Evolutionary conservation across 768 basidiomycete species (phyloP), one percentile per base, ranked within the genome.

Genomic region (Leucocoprinus sp.): DNA sequence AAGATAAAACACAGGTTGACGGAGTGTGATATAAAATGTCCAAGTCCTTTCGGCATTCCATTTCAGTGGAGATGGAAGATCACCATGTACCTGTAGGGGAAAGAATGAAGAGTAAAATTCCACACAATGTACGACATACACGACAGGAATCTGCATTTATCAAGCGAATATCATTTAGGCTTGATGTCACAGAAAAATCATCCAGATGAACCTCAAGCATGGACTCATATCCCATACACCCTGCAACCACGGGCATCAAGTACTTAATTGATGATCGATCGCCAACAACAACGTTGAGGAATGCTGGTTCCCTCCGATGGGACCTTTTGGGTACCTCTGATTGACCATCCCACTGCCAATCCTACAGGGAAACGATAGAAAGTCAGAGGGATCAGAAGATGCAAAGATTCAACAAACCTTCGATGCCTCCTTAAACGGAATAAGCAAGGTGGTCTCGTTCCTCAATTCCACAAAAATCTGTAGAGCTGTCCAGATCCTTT

Each of bases 341-440:
- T 24, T 67, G 55, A 24, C 79, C 81, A 59, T 97, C 95, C 83
- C 85, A 97, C 59, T 83, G 79, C 95, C 95, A 98, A 61, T 97
- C 86, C 84, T 90, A 37, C 27, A 37, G 18, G n/a, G n/a, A n/a
- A n/a, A n/a, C n/a, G n/a, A n/a, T n/a, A 1, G 41, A 19, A 21
- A 7, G 17, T 50, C 36, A 47, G 41, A 21, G 8, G 42, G 5
- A 27, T n/a, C 15, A 9, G 34, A 8, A 41, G 15, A 21, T 11
- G 34, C 8, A 41, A n/a, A 38, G 18, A 39, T 38, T 15, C 17
- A 14, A 39, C 37, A 44, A 51, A 82, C 86, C 73, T 98, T 97
- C 0, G 92, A 96, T 1, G 80, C 63, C 63, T 98, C 95, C 8
- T 92, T 78, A 47, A 93, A 93, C 2, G 95, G 95, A n/a, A 96